Evolutionary conservation across 257 asterid species (phyloP).

Genomic region (Schizonepeta tenuifolia): DNA sequence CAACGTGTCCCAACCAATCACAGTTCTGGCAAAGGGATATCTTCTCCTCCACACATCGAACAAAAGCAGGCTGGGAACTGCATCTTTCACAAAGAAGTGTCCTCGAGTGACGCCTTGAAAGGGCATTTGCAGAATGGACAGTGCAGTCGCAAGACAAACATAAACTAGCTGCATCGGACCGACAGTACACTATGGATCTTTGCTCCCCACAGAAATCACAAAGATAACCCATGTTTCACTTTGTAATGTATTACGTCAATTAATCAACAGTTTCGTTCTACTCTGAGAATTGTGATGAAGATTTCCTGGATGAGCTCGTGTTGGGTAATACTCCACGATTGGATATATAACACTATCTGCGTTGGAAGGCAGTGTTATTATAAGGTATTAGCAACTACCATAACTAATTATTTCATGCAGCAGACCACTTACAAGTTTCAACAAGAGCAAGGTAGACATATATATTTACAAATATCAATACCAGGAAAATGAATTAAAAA

Average conservation of each 20-base stretch:
- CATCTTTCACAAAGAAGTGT: constrained; percentile 65
- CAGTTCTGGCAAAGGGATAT: constrained; percentile 66
- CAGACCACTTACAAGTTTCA: constrained; percentile 27
- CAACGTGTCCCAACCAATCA: constrained; percentile 53
- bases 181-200: constrained; percentile 53
- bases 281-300: constrained; percentile 11
- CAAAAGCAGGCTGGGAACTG: constrained; percentile 55
- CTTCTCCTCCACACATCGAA: constrained; percentile 52
- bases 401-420: constrained; percentile 12
- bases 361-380: constrained; percentile 19
- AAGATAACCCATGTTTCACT: constrained; percentile 47
- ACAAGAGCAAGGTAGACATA: background rate
- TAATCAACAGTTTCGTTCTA: constrained; percentile 15
- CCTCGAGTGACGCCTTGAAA: constrained; percentile 58
- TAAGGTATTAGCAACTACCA: constrained; percentile 1
- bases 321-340: constrained; percentile 23
- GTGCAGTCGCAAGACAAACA: constrained; percentile 61
- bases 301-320: constrained; percentile 1
- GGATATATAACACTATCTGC: constrained; percentile 33
- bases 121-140: constrained; percentile 64
- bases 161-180: constrained; percentile 61
- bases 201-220: constrained; percentile 66
- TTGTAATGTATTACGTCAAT: background rate
- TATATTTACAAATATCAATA: constrained; percentile 16
- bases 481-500: background rate